These are phyloP conservation scores for Apocynum venetum DNA, from an alignment of 257 asterid genomes.

Conservation along the genomic window DNA sequence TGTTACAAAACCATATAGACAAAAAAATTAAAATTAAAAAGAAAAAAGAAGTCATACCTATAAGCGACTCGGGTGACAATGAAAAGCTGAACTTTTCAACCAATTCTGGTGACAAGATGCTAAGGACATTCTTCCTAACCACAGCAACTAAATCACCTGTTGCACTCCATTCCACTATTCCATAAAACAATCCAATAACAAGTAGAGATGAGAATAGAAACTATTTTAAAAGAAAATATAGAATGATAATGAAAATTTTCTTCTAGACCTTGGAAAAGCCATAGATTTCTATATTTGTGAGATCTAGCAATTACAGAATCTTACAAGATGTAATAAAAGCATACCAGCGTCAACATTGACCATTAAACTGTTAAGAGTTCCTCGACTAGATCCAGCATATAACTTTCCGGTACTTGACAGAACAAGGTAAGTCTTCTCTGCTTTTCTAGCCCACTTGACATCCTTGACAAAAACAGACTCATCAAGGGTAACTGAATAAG, in stretches of 20 bases:
- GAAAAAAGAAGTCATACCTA: constrained; percentile 29
- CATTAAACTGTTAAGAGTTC: constrained; percentile 40
- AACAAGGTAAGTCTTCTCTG: constrained; percentile 51
- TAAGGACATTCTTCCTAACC: constrained; percentile 58
- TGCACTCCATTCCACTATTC: constrained; percentile 79
- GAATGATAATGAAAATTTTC: not conserved
- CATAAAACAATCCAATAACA: constrained; percentile 24
- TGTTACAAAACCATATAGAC: not conserved
- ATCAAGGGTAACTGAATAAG: constrained; percentile 65
- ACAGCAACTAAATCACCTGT: constrained; percentile 64
- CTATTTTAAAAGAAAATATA: not conserved
- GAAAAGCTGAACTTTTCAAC: constrained; percentile 53
- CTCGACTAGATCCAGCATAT: constrained; percentile 69
- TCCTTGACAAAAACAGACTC: constrained; percentile 57
- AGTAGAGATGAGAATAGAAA: constrained; percentile 2
- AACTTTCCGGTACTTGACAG: constrained; percentile 63
- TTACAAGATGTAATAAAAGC: constrained; percentile 2
- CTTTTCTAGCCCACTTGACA: constrained; percentile 59
- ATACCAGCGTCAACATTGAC: constrained; percentile 81
- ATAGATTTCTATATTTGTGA: not conserved
- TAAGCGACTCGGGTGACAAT: constrained; percentile 45
- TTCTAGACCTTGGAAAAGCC: not conserved
- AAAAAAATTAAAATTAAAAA: constrained; percentile 35
- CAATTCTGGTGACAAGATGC: constrained; percentile 53
- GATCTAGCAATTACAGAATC: constrained; percentile 2